These are phyloP conservation scores for Linnemannia hyalina DNA, from an alignment of 192 early-diverging fungal genomes.

Conservation along the genomic window DNA sequence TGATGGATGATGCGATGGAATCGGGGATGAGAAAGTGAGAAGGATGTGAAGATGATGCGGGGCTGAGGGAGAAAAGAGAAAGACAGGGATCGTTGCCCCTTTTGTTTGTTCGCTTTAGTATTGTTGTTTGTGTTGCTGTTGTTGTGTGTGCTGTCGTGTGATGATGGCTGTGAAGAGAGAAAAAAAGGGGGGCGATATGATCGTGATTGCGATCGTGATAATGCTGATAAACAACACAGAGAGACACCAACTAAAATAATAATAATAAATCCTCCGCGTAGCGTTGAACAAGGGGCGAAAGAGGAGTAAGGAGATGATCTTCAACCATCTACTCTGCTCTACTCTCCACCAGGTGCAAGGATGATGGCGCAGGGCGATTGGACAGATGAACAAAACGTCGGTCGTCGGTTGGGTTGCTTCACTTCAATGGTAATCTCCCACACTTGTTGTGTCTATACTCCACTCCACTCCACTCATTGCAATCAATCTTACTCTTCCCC, in stretches of 20 bases:
- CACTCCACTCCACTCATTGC: neutral
- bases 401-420: neutral
- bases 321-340: neutral
- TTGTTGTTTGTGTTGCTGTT: neutral
- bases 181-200: neutral
- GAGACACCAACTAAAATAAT: neutral
- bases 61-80: neutral
- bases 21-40: neutral
- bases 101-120: slow-evolving; percentile 7
- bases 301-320: neutral
- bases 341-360: too few relatives aligned
- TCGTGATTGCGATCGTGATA: slow-evolving; percentile 12
- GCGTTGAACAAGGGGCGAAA: neutral
- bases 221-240: neutral
- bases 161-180: neutral
- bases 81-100: neutral
- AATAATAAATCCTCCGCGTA: neutral
- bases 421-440: slow-evolving; percentile 1
- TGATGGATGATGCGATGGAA: neutral
- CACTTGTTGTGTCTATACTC: neutral
- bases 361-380: neutral
- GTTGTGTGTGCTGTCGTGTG: slow-evolving; percentile 1
- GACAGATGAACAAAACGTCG: neutral
- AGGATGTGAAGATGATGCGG: neutral
- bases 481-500: neutral